Conservation (phyloP, 805 yeast species). For the Saccharomycopsis fodiens region DNA sequence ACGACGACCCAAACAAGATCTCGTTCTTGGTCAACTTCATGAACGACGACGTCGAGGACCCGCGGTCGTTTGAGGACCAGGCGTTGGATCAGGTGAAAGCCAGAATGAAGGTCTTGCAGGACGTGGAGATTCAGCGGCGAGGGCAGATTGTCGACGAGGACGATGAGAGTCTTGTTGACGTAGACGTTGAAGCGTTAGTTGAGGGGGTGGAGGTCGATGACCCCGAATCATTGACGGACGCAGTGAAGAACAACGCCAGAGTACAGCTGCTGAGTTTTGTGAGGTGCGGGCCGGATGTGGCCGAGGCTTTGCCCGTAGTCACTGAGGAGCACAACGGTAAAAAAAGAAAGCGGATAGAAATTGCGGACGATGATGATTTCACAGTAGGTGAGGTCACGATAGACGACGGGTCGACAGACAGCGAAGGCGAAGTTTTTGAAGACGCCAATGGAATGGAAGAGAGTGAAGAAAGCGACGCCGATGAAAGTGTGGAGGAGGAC, state of each 20-base stretch:
- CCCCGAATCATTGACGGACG: background rate
- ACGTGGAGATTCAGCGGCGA: conserved; percentile 22
- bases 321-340: background rate
- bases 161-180: conserved; percentile 23
- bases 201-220: conserved; percentile 2
- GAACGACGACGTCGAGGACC: conserved; percentile 62
- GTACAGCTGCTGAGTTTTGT: no score
- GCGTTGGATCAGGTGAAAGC: conserved; percentile 40
- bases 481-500: conserved; percentile 27
- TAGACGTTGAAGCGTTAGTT: conserved; percentile 14
- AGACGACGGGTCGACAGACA: conserved; percentile 23
- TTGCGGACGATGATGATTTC: background rate
- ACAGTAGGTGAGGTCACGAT: no score
- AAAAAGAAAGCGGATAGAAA: background rate
- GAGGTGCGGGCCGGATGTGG: conserved; percentile 1
- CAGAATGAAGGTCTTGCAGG: conserved; percentile 22
- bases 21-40: conserved; percentile 51
- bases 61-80: conserved; percentile 50
- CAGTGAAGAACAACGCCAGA: background rate
- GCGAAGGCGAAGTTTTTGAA: conserved; percentile 29
- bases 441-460: conserved; percentile 24
- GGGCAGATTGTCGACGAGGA: conserved; percentile 26
- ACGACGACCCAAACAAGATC: conserved; percentile 31
- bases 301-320: background rate
- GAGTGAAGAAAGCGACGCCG: conserved; percentile 24